Conservation (phyloP, 1,139 yeast genomes). For the Geotrichum candidum region DNA sequence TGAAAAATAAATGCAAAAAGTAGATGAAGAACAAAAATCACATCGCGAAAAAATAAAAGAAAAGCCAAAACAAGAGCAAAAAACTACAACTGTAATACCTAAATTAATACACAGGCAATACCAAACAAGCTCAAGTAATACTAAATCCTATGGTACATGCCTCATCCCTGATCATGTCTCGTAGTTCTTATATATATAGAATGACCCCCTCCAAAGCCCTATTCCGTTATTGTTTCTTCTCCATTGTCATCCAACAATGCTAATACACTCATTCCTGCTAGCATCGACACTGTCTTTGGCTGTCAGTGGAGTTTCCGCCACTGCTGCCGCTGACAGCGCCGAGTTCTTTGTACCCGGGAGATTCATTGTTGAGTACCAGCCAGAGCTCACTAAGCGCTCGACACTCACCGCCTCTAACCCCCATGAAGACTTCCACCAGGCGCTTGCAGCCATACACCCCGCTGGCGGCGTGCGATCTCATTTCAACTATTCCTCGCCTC, state of each 20-base stretch:
- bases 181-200: background rate
- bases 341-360: background rate
- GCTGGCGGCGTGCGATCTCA: conserved; percentile 2
- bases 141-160: background rate
- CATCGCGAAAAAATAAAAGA: background rate
- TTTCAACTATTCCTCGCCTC: conserved; percentile 2
- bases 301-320: background rate
- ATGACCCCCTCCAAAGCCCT: background rate
- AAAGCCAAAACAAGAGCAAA: background rate
- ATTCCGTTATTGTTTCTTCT: background rate
- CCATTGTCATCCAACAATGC: background rate
- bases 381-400: conserved; percentile 1
- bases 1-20: background rate
- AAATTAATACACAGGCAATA: background rate
- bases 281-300: background rate
- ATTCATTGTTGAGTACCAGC: conserved; percentile 4
- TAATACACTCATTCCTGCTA: background rate
- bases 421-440: conserved; percentile 2
- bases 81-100: background rate
- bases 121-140: background rate
- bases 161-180: background rate
- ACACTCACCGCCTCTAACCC: background rate
- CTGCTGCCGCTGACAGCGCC: background rate
- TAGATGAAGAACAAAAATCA: background rate
- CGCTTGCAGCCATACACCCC: background rate